Conservation (phyloP, 371 early-diverging fungal species). For the Mucor velutinosus region DNA sequence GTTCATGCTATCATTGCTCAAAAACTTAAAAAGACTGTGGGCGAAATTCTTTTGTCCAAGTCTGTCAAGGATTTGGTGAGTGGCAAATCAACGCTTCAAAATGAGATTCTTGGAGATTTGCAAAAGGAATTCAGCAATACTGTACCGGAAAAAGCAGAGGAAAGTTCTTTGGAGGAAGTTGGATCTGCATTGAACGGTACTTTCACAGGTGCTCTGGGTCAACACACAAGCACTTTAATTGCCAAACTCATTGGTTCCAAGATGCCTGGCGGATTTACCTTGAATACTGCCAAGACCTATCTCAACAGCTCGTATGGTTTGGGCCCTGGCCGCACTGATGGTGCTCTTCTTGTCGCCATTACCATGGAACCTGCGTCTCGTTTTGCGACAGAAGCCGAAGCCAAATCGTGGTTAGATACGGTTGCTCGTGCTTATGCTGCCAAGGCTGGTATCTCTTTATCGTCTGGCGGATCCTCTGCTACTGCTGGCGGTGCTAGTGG, state of each 20-base stretch:
- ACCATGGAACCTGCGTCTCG: conserved; percentile 88
- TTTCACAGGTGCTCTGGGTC: conserved; percentile 81
- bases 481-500: conserved; percentile 53
- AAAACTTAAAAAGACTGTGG: conserved; percentile 85
- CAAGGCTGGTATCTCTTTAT: conserved; percentile 75
- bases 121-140: conserved; percentile 89
- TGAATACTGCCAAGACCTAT: conserved; percentile 77
- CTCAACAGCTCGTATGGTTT: conserved; percentile 76
- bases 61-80: conserved; percentile 93
- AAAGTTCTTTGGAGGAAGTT: conserved; percentile 85
- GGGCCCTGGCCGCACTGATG: conserved; percentile 84
- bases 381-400: conserved; percentile 82
- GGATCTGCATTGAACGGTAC: conserved; percentile 65
- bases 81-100: conserved; percentile 95
- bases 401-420: conserved; percentile 85
- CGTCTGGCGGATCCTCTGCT: conserved; percentile 71
- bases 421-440: conserved; percentile 81
- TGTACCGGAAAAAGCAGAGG: conserved; percentile 93
- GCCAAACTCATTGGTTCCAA: conserved; percentile 86
- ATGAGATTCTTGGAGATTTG: conserved; percentile 95
- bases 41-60: conserved; percentile 75
- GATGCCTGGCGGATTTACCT: conserved; percentile 94
- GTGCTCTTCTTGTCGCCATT: conserved; percentile 78
- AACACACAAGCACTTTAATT: conserved; percentile 76
- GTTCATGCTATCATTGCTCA: conserved; percentile 85